Evolutionary conservation across 495 filamentous ascomycete species (phyloP).

Genomic region (Aspergillus wentii): DNA sequence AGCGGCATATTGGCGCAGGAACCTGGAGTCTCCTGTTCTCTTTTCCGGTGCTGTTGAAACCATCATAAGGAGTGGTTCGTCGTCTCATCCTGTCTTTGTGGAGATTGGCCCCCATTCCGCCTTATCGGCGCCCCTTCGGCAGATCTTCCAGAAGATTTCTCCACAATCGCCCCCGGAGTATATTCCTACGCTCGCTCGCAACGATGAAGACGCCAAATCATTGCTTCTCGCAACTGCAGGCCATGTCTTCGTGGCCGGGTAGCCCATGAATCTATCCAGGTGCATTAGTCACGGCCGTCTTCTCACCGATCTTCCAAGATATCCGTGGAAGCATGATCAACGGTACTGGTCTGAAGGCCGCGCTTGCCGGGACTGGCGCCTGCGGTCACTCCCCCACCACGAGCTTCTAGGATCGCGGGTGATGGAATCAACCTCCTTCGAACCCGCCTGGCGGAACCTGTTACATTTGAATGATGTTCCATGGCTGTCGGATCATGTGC

Average conservation of each 20-base stretch:
- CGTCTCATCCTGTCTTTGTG: conserved; percentile 26
- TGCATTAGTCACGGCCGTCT: too few species aligned
- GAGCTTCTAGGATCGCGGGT: conserved; percentile 40
- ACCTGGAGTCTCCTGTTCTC: conserved; percentile 32
- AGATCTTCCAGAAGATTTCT: conserved; percentile 18
- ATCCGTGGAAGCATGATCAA: conserved; percentile 45
- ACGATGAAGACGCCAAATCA: too few species aligned
- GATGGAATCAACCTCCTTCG: conserved; percentile 30
- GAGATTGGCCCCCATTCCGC: conserved; percentile 45
- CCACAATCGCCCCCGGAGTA: conserved; percentile 17
- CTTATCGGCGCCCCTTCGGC: conserved; percentile 29
- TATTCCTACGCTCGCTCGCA: too few species aligned
- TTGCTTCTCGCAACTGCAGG: too few species aligned
- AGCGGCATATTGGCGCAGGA: conserved; percentile 39
- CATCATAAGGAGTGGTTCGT: conserved; percentile 11
- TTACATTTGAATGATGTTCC: conserved; percentile 35
- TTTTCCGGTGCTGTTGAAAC: conserved; percentile 29
- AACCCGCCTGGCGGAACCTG: conserved; percentile 49
- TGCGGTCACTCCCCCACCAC: conserved; percentile 39
- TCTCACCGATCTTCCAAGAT: conserved; percentile 39
- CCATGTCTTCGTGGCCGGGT: too few species aligned
- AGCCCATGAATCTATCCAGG: too few species aligned
- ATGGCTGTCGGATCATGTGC: conserved; percentile 45
- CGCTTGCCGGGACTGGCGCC: conserved; percentile 38
- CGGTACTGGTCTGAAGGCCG: conserved; percentile 45